Evolutionary conservation across 2,329 filamentous ascomycete genomes (phyloP).

Genomic region (Myotisia sp.): DNA sequence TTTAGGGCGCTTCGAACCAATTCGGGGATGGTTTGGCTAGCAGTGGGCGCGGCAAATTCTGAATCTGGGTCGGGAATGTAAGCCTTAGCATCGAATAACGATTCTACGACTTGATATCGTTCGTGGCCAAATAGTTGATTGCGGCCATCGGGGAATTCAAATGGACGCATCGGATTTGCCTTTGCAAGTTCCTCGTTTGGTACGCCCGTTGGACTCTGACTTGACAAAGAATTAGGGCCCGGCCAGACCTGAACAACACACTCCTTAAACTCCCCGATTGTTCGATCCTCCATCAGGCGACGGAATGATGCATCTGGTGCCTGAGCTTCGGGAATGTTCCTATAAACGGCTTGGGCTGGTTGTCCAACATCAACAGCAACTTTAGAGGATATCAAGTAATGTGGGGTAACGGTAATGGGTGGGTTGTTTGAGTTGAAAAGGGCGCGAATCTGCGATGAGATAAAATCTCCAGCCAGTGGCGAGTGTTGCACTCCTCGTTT

Average conservation of each 20-base stretch:
- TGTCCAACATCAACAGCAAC: constrained; percentile 73
- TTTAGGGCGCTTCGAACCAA: constrained; percentile 64
- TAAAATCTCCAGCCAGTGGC: constrained; percentile 72
- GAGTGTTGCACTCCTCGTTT: constrained; percentile 81
- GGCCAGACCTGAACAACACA: constrained; percentile 90
- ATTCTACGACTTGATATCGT: constrained; percentile 73
- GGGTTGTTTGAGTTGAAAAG: constrained; percentile 54
- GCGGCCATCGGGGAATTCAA: constrained; percentile 93
- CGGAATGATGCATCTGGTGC: constrained; percentile 57
- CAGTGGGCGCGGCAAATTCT: constrained; percentile 40
- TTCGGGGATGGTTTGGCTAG: constrained; percentile 67
- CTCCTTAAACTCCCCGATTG: constrained; percentile 94
- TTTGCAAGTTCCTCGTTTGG: constrained; percentile 63
- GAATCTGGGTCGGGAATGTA: constrained; percentile 42
- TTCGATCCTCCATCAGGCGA: constrained; percentile 75
- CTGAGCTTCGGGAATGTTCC: constrained; percentile 48
- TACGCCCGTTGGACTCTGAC: constrained; percentile 37
- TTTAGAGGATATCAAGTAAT: constrained; percentile 80
- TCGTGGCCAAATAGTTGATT: constrained; percentile 91
- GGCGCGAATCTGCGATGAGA: constrained; percentile 73
- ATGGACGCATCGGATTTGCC: constrained; percentile 64
- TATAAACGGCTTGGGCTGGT: constrained; percentile 61
- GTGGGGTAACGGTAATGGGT: constrained; percentile 64
- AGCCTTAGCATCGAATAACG: constrained; percentile 75
- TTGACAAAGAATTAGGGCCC: constrained; percentile 54